Conservation (phyloP, 73 alveolate genomes). For the Tetrahymena thermophila region DNA sequence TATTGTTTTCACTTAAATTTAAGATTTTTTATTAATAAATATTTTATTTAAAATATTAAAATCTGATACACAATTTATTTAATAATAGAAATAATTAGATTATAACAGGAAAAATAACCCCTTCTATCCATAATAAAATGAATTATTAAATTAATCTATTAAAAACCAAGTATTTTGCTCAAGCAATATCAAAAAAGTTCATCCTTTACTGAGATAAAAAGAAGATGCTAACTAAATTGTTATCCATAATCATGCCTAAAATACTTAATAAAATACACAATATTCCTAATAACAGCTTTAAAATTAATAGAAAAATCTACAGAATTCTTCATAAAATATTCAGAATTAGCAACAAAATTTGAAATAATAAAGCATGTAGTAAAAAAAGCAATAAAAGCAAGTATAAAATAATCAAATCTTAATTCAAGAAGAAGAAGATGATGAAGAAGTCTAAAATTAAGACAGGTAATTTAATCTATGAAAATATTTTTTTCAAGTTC, state of each 20-base stretch:
- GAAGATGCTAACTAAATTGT: background rate
- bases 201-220: background rate
- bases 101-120: background rate
- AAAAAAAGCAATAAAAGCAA: background rate
- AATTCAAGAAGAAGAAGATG: background rate
- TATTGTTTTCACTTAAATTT: no score
- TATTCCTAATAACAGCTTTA: background rate
- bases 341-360: background rate
- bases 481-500: background rate
- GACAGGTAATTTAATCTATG: background rate
- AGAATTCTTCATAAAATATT: background rate
- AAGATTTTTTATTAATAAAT: no score
- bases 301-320: background rate
- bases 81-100: background rate
- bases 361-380: background rate
- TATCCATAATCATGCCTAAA: background rate
- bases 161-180: background rate
- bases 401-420: background rate
- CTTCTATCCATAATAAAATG: background rate
- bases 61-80: background rate
- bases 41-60: background rate
- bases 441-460: background rate
- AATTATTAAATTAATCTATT: background rate
- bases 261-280: background rate
- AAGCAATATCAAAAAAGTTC: background rate